Base-by-base conservation (phyloP, 2,329 filamentous ascomycete species). In the Fusarium bulbicola region DNA sequence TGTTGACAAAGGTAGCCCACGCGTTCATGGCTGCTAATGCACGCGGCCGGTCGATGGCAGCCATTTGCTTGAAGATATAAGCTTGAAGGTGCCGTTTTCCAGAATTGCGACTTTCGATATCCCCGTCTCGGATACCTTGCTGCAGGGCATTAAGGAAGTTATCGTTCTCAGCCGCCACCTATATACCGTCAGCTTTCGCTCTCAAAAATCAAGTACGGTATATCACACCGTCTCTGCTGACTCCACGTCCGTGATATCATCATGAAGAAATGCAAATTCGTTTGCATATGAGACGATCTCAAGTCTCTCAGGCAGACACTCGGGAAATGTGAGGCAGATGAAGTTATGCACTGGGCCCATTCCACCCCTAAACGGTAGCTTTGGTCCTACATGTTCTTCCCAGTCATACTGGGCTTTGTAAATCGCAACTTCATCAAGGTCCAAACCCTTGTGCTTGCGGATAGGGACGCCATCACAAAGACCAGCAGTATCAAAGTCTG, bases 141-240 rank as follows among this genome's bases (percentile, higher is more conserved):
- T 39, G 36, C 6, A 39, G 37, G 37, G 37, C 37, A 40, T 40
- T 7, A 14, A 40, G 37, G 12, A 40, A 40, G 12, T 40, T 20
- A 21, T 40, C 37, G 20, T 40, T 40, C 11, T 40, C 20, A 21
- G 37, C 37, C 20, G 37, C 37, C 11, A 40, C 37, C 37, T 40
- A 21, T 7, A 14, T 40, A 1, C 7, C 6, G 37, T 40, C 20
- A 40, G 37, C 20, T 7, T 21, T 40, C 20, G 5, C 1, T 20
- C 6, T 1, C 0, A 11, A 0, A 20, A 13, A 6, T 8, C 9
- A 39, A 12, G 6, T 20, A 18, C 7, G 10, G 10, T 20, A 18
- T 20, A 39, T 39, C 36, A 21, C 2, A 1, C 37, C 37, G 37
- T 40, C 20, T 40, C 37, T 21, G 37, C 37, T 8, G 37, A 40